Evolutionary conservation across 2,329 filamentous ascomycete genomes (phyloP), one percentile per base, ranked within the genome.

Genomic region (Rugonectria rugulosa): DNA sequence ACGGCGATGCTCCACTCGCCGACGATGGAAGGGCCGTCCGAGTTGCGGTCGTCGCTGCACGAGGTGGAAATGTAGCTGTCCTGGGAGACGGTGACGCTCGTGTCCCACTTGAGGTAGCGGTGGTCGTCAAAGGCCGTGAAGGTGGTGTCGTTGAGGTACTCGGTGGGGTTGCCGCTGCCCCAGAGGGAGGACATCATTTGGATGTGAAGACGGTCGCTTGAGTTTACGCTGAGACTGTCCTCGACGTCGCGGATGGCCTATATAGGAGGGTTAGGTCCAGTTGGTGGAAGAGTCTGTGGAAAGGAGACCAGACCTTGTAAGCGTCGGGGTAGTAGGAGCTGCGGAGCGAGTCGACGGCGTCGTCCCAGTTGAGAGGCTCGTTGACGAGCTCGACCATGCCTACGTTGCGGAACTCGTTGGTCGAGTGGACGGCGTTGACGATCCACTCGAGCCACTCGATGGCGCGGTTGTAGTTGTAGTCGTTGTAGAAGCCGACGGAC

Each of bases 1-100:
- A 82, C 77, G 47, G 75, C 75, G 17, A 88, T 64, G 47, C 78
- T 80, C 78, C 82, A 88, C 67, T 88, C 85, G 29, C 84, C 83
- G 4, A 87, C 77, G 20, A 88, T 76, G 26, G 78, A 78, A 4
- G 56, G 51, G 6, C 63, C 63, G 60, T 79, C 75, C 12, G 70
- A 70, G 57, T 72, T 73, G 37, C 78, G 77, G 58, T 81, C 71
- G 57, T 77, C 75, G 14, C 62, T 73, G 72, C 85, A 87, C 0
- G 79, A 81, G 4, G 76, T 74, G 8, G 64, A 47, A 53, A 87
- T 73, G 61, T 86, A 87, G 10, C 72, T 67, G 5, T 70, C 61
- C 29, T 76, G 57, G 1, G 53, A 62, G 61, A 77, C 77, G 3
- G 49, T 21, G 14, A 68, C 55, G 42, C 51, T 61, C 5, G 55